Conservation (phyloP, 2,329 filamentous ascomycete genomes). For the Thermoascus crustaceus region DNA sequence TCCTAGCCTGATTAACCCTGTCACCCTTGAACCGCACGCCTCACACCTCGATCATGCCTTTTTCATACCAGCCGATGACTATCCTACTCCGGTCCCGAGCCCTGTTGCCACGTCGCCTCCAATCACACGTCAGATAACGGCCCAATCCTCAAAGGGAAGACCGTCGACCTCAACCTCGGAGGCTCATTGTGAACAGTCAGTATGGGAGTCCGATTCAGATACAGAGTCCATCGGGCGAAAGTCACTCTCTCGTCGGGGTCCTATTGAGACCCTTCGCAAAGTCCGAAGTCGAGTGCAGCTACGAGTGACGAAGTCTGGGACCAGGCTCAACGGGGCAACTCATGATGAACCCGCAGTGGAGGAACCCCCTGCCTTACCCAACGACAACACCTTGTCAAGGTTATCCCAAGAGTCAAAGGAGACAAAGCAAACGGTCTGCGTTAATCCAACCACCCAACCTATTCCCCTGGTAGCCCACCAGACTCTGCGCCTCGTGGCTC, state of each 20-base stretch:
- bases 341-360: constrained; percentile 16
- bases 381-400: constrained; percentile 9
- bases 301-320: constrained; percentile 29
- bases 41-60: constrained; percentile 32
- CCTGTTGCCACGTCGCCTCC: constrained; percentile 23
- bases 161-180: constrained; percentile 28
- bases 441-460: constrained; percentile 20
- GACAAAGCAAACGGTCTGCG: no score
- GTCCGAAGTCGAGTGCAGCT: constrained; percentile 33
- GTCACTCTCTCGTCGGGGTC: constrained; percentile 25
- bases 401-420: constrained; percentile 12
- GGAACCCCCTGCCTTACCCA: constrained; percentile 22
- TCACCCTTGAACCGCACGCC: constrained; percentile 31
- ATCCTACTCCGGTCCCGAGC: constrained; percentile 28
- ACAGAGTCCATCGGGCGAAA: constrained; percentile 26
- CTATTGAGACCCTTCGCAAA: constrained; percentile 33
- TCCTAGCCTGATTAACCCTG: constrained; percentile 29
- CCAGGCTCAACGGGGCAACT: constrained; percentile 22
- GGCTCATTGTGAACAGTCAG: constrained; percentile 27
- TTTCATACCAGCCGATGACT: constrained; percentile 33
- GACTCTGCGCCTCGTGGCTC: constrained; percentile 28
- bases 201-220: constrained; percentile 35
- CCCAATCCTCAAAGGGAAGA: constrained; percentile 19
- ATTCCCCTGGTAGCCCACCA: constrained; percentile 18
- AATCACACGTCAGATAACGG: constrained; percentile 20